Conservation (phyloP, 345 rosid species). For the Rhizophora apiculata region DNA sequence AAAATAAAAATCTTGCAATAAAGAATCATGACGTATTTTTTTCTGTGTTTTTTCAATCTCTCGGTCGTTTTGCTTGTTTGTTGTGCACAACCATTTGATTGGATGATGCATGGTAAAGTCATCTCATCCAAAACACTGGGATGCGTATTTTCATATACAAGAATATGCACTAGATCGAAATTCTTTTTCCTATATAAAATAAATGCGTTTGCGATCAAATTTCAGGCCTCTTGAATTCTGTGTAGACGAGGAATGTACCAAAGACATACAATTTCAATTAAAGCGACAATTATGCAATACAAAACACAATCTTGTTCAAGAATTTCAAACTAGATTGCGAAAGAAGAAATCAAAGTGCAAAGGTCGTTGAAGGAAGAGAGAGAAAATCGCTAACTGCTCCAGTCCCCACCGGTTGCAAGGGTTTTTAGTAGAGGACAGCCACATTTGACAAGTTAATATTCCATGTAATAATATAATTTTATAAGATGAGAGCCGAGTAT, state of each 20-base stretch:
- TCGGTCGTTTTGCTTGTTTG: too few species aligned
- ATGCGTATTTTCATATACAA: background rate
- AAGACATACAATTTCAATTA: constrained; percentile 3
- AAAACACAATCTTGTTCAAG: background rate
- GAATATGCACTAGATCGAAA: too few species aligned
- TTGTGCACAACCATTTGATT: too few species aligned
- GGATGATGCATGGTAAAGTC: too few species aligned
- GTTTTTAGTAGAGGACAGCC: background rate
- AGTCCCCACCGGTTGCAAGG: background rate
- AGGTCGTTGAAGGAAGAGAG: background rate
- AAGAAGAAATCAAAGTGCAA: background rate
- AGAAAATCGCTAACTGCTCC: background rate
- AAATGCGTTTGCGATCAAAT: background rate
- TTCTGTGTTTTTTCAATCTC: too few species aligned
- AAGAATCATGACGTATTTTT: too few species aligned
- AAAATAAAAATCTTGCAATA: too few species aligned
- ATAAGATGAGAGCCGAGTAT: background rate
- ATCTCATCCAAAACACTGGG: background rate
- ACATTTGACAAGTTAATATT: background rate
- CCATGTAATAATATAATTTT: background rate
- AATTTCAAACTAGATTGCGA: constrained; percentile 20
- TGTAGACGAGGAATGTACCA: background rate
- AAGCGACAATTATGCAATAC: constrained; percentile 8
- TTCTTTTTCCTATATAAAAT: background rate
- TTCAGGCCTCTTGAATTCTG: background rate